Percentiles rank a stretch among this genome's conserved stretches.
Conservation (phyloP, 2,329 filamentous ascomycete species). For the Alternaria incomplexa region DNA sequence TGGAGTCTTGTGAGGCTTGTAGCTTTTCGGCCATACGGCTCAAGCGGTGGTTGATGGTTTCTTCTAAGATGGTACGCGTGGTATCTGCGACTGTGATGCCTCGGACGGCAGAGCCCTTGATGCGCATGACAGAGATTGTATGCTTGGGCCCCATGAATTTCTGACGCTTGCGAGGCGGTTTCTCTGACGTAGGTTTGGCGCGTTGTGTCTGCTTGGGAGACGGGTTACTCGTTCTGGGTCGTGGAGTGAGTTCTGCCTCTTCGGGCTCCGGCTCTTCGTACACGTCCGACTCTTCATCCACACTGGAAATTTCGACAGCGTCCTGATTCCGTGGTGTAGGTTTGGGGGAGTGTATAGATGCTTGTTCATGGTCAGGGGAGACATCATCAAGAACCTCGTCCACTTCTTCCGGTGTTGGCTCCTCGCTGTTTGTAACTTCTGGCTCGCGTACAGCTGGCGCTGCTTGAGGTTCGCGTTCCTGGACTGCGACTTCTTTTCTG, state of each 20-base stretch:
- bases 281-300: slow-evolving; percentile 20
- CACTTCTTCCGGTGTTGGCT: background rate
- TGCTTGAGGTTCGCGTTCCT: slow-evolving; percentile 8
- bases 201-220: slow-evolving; percentile 19
- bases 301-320: slow-evolving; percentile 20
- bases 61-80: slow-evolving; percentile 57
- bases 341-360: slow-evolving; percentile 2
- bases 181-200: slow-evolving; percentile 19
- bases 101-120: slow-evolving; percentile 44
- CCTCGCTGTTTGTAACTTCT: slow-evolving; percentile 8
- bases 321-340: slow-evolving; percentile 2
- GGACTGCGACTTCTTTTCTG: slow-evolving; percentile 2
- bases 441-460: slow-evolving; percentile 21
- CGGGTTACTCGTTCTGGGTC: slow-evolving; percentile 11
- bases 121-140: slow-evolving; percentile 45
- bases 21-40: slow-evolving; percentile 49
- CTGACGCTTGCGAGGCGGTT: slow-evolving; percentile 37
- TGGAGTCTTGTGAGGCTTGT: slow-evolving; percentile 49
- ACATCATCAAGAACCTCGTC: slow-evolving; percentile 20
- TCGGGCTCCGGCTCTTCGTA: slow-evolving; percentile 24
- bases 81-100: slow-evolving; percentile 60
- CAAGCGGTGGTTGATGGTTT: slow-evolving; percentile 56
- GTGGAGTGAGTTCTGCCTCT: slow-evolving; percentile 18
- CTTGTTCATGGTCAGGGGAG: slow-evolving; percentile 23
- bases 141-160: slow-evolving; percentile 38